These are phyloP conservation scores for Lachnellula occidentalis DNA, from an alignment of 2,329 filamentous ascomycete genomes.

Conservation along the genomic window DNA sequence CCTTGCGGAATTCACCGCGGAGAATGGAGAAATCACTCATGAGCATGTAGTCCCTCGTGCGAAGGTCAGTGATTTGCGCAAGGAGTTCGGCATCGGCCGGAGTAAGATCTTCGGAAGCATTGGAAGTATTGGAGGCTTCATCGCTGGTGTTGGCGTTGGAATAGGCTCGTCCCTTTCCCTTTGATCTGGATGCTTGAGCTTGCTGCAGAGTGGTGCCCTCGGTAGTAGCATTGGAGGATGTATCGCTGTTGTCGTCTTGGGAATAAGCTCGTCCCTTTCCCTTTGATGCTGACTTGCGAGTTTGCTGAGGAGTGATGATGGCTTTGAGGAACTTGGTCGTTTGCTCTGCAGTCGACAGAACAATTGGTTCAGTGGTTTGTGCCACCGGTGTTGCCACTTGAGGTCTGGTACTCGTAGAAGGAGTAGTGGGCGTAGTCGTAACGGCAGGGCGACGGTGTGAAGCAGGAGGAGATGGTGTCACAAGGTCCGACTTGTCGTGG, in stretches of 20 bases:
- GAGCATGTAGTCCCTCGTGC: neutral
- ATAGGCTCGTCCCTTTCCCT: too few relatives aligned
- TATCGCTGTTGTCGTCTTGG: neutral
- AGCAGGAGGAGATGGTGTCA: too few relatives aligned
- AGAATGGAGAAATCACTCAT: neutral
- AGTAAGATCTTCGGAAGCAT: neutral
- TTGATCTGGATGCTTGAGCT: too few relatives aligned
- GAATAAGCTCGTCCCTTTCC: neutral
- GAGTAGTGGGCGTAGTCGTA: neutral
- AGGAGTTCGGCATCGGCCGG: neutral
- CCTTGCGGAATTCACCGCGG: neutral
- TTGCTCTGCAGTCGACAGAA: neutral
- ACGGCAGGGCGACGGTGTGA: too few relatives aligned
- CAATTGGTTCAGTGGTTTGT: neutral
- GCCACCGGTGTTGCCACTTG: neutral
- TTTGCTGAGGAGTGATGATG: neutral
- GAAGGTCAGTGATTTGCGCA: neutral
- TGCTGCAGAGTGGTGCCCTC: neutral
- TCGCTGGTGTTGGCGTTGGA: too few relatives aligned
- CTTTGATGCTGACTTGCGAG: neutral
- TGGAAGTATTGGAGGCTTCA: too few relatives aligned
- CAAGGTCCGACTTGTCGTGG: too few relatives aligned
- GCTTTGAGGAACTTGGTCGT: neutral
- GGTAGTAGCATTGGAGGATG: neutral
- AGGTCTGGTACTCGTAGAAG: neutral